A percentile compares a stretch with the other conserved stretches of the same genome.
phyloP scores from a whole-genome alignment of 2,329 filamentous ascomycete genomes.

The Colletotrichum eleusines region DNA sequence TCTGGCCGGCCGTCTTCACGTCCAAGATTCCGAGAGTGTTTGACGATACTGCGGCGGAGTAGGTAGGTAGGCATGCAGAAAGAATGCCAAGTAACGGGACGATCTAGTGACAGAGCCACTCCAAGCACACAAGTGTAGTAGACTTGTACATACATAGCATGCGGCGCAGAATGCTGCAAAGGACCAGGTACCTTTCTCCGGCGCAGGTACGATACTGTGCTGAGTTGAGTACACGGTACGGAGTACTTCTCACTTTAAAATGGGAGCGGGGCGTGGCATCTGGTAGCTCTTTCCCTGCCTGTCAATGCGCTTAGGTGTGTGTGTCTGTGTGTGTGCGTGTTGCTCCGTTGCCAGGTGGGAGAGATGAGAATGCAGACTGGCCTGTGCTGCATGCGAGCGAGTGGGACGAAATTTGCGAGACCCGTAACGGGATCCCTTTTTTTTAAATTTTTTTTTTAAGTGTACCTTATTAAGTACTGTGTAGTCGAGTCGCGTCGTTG shows the following conservation, averaged over 20 bases:
- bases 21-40: neutral
- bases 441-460: neutral
- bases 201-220: conserved; percentile 12
- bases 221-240: neutral
- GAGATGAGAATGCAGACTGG: conserved; percentile 25
- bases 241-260: neutral
- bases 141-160: neutral
- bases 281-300: conserved; percentile 37
- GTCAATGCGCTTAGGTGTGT: conserved; percentile 22
- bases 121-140: neutral
- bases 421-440: conserved; percentile 22
- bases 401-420: conserved; percentile 42
- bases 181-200: neutral
- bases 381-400: conserved; percentile 37
- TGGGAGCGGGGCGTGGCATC: conserved; percentile 13
- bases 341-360: conserved; percentile 28
- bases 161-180: neutral
- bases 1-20: neutral
- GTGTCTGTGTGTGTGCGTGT: conserved; percentile 1
- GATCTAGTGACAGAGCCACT: neutral
- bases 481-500: neutral
- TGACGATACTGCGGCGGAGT: neutral
- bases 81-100: neutral
- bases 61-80: neutral
- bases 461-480: too few species aligned